These are phyloP conservation scores for Dipodascopsis uninucleata DNA, from an alignment of 805 yeast genomes.

Conservation along the genomic window DNA sequence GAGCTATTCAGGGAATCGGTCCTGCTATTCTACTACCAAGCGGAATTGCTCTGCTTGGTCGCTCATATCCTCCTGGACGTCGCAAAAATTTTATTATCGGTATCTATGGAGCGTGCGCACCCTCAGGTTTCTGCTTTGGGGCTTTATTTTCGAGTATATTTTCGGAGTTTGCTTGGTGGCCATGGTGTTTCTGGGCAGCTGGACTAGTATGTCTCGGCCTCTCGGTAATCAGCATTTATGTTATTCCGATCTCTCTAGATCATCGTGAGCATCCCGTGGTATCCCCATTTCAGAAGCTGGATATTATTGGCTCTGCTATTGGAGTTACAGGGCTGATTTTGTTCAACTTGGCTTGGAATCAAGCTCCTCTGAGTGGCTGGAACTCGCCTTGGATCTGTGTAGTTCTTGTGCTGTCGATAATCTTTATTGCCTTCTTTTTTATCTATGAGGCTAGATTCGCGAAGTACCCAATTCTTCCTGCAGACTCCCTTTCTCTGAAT, in stretches of 20 bases:
- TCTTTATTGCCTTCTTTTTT: slow-evolving; percentile 46
- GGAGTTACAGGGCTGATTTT: slow-evolving; percentile 61
- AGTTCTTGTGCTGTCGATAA: slow-evolving; percentile 50
- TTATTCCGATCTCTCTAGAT: slow-evolving; percentile 47
- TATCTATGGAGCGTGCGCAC: slow-evolving; percentile 58
- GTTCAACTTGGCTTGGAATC: slow-evolving; percentile 68
- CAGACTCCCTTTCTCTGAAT: slow-evolving; percentile 44
- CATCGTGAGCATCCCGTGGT: not conserved
- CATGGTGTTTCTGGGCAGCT: slow-evolving; percentile 55
- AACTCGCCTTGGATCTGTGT: slow-evolving; percentile 52
- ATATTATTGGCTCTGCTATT: slow-evolving; percentile 50
- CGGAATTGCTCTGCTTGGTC: slow-evolving; percentile 51
- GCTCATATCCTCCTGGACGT: slow-evolving; percentile 45
- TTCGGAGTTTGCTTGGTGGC: slow-evolving; percentile 52
- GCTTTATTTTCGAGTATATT: slow-evolving; percentile 50
- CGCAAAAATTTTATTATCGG: slow-evolving; percentile 56
- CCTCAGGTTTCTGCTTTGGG: slow-evolving; percentile 58
- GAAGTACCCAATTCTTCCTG: slow-evolving; percentile 53
- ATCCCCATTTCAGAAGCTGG: slow-evolving; percentile 37
- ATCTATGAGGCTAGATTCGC: slow-evolving; percentile 47
- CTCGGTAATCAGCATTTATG: slow-evolving; percentile 37
- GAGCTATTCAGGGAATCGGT: slow-evolving; percentile 66
- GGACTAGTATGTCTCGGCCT: slow-evolving; percentile 41
- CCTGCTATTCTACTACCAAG: slow-evolving; percentile 58
- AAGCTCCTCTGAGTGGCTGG: slow-evolving; percentile 76